phyloP scores from a whole-genome alignment of 2,329 filamentous ascomycete genomes.

The Botrytis cinerea region DNA sequence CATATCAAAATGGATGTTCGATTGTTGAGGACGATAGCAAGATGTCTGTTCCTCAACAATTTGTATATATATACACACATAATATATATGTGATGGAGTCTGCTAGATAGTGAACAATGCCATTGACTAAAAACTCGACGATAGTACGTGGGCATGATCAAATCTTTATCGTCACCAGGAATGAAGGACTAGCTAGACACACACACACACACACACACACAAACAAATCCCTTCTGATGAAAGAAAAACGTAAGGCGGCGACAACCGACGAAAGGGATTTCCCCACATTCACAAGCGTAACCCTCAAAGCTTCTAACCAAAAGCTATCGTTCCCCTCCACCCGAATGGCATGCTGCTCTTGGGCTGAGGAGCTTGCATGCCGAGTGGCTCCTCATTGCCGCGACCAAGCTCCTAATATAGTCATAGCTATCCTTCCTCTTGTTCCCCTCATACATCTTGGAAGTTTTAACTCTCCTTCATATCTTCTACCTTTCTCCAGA shows the following conservation, averaged over 20 bases:
- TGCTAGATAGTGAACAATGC: not conserved
- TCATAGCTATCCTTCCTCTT: conserved; percentile 11
- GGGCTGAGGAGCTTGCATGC: not conserved
- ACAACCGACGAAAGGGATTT: conserved; percentile 7
- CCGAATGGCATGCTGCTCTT: conserved; percentile 24
- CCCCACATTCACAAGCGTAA: conserved; percentile 26
- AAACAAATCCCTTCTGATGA: not conserved
- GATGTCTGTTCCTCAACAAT: not conserved
- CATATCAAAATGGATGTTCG: not conserved
- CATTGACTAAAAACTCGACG: not conserved
- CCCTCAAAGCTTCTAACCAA: not conserved
- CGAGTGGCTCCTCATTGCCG: conserved; percentile 21
- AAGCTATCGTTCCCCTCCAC: conserved; percentile 20
- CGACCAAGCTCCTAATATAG: conserved; percentile 16
- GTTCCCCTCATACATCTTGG: not conserved
- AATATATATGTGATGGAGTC: not conserved
- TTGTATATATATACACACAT: not conserved
- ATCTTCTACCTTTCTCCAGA: not conserved
- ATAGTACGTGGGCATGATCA: not conserved
- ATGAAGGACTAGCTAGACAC: not conserved
- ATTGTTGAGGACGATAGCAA: not conserved
- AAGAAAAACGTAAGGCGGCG: conserved; percentile 17
- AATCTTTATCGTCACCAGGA: not conserved
- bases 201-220: not conserved
- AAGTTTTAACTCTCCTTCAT: not conserved